Base-by-base conservation (phyloP, 352 stramenopile species). In the Plasmopara halstedii region DNA sequence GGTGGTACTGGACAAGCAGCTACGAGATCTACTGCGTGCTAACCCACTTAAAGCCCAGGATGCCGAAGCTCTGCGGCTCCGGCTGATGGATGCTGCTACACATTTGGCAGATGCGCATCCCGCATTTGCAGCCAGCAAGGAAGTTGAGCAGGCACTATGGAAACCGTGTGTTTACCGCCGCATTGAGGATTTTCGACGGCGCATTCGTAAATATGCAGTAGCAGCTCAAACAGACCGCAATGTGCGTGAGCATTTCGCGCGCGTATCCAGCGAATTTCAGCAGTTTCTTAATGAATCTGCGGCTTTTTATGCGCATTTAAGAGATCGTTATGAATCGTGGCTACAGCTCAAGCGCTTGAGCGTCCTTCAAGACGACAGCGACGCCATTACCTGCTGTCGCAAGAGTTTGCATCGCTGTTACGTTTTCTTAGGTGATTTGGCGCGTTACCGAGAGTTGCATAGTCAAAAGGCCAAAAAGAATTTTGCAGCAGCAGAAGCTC, bases 101-200 rank as follows among this genome's bases (percentile, higher is more conserved):
- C 35, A 48, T 13, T 49, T 88, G 17, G 63, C 55, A 19, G 58
- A 82, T 26, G 52, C 46, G 29, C 65, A 67, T n/a, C 64, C 77
- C 10, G 44, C 54, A 2, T 82, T 88, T 40, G 75, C 77, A 14
- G 75, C 75, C 11, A 26, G 49, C 14, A 85, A 84, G 44, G 77
- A 92, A 54, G 60, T 88, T 13, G 80, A 92, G 46, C 73, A 86
- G 40, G 76, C 76, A 47, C 66, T 95, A 23, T 96, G 85, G 85
- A 95, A 95, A 54, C 83, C 73, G 14, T 95, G 84, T 55, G 94
- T 94, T 50, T 96, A 96, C 58, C 89, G 89, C 47, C 74, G 83
- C 55, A 96, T 96, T 43, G 85, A 91, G 46, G 77, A 89, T 47
- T 95, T 95, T 43, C 83, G 84, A 7, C 79, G 74, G 7, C 76